These are phyloP conservation scores for Saccharomycopsis guyanensis DNA, from an alignment of 805 yeast genomes.

Conservation along the genomic window DNA sequence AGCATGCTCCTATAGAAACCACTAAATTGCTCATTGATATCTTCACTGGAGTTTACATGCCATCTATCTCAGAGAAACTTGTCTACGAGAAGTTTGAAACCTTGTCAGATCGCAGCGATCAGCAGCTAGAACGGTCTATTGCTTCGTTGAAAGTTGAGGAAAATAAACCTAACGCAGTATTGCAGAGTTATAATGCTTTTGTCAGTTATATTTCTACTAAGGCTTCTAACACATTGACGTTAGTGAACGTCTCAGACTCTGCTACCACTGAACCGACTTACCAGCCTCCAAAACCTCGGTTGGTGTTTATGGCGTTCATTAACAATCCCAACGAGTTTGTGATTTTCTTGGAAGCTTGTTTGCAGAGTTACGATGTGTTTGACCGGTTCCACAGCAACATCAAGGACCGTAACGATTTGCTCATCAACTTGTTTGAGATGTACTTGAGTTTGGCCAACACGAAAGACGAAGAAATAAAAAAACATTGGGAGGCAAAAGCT, in stretches of 20 bases:
- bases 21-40: constrained; percentile 77
- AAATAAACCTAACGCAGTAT: constrained; percentile 26
- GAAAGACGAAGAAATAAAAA: constrained; percentile 30
- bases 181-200: constrained; percentile 52
- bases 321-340: constrained; percentile 84
- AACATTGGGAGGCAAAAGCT: constrained; percentile 64
- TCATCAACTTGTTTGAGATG: constrained; percentile 75
- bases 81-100: constrained; percentile 11
- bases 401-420: constrained; percentile 64
- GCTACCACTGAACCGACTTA: constrained; percentile 51
- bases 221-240: constrained; percentile 25
- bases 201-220: constrained; percentile 44
- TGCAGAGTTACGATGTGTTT: constrained; percentile 67
- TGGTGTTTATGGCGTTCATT: constrained; percentile 82
- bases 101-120: constrained; percentile 7
- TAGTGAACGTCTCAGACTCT: constrained; percentile 11
- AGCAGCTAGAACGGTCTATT: constrained; percentile 11
- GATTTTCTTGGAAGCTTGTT: constrained; percentile 84
- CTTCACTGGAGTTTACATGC: constrained; percentile 76
- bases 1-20: constrained; percentile 67
- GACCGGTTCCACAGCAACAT: constrained; percentile 47
- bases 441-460: constrained; percentile 54
- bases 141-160: constrained; percentile 10
- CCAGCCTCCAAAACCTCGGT: constrained; percentile 83
- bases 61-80: constrained; percentile 27